Base-by-base conservation (phyloP, 768 basidiomycete species). In the Cystobasidium onofrii region DNA sequence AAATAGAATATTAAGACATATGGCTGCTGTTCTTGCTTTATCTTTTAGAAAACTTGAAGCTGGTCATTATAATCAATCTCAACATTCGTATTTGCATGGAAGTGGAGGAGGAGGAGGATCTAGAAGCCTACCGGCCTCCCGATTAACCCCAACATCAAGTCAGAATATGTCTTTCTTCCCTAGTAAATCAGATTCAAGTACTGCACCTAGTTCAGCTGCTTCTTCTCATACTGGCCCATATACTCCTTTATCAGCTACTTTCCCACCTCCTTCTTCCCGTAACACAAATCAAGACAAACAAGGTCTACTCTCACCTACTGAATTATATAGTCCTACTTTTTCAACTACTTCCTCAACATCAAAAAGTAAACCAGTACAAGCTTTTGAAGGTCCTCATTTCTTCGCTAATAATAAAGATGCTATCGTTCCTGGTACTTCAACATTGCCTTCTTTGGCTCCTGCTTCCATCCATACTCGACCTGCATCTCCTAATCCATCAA, bases 321-420 rank as follows among this genome's bases (percentile, higher is more conserved):
- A 23, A 10, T 33, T 60, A 15, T 36, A 36, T n/a, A 71, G 69
- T 29, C 31, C 69, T 23, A 71, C 69, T 23, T 71, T 71, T 44
- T 57, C 54, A 3, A 55, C 18, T 34, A 9, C 9, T 3, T n/a
- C 54, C 4, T 29, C 55, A 29, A 3, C 54, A 17, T 1, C 55
- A 7, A 29, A 3, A n/a, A 39, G 20, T 55, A 57, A 52, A 36
- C 1, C 54, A 15, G 55, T 55, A 39, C 27, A 20, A 33, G 36
- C 31, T 9, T 93, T 93, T 79, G 90, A 90, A 67, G 90, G 90
- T 15, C 87, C 88, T 0, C 90, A 92, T 82, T 83, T 92, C 66
- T 92, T 92, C 76, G 90, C 92, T 0, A 91, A 91, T 0, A 89
- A 92, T 76, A 86, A 85, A 1, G 85, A 87, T 54, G 85, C 89